phyloP scores from a whole-genome alignment of 2,329 filamentous ascomycete species.

The Ophiostoma populinum region DNA sequence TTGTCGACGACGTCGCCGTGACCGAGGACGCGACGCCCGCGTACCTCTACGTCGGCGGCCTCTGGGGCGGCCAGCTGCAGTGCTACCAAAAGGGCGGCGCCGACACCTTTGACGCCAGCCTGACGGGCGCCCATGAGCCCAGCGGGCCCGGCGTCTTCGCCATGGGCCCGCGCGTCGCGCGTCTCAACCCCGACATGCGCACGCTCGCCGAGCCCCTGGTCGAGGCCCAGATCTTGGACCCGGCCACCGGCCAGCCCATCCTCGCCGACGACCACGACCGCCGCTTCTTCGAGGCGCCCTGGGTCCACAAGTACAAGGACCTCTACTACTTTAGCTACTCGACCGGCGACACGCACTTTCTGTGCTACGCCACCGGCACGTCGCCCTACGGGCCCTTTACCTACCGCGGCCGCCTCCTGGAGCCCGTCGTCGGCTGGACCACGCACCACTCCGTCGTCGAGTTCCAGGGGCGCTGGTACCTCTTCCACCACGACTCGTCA shows the following conservation, averaged over 20 bases:
- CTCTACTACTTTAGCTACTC: slow-evolving; percentile 65
- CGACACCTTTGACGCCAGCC: slow-evolving; percentile 30
- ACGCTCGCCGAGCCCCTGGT: slow-evolving; percentile 35
- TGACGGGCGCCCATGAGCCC: slow-evolving; percentile 42
- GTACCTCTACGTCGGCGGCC: slow-evolving; percentile 60
- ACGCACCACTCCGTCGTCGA: slow-evolving; percentile 68
- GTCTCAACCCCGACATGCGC: slow-evolving; percentile 47
- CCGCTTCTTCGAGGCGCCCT: slow-evolving; percentile 66
- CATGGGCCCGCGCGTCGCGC: slow-evolving; percentile 48
- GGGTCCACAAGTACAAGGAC: slow-evolving; percentile 56
- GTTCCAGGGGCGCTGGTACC: slow-evolving; percentile 52
- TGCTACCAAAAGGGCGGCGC: slow-evolving; percentile 41
- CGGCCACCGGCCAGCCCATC: slow-evolving; percentile 40
- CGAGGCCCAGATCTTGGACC: slow-evolving; percentile 47
- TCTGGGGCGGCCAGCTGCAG: slow-evolving; percentile 69
- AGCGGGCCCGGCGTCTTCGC: slow-evolving; percentile 36
- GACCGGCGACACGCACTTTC: slow-evolving; percentile 60
- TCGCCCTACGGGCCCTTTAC: slow-evolving; percentile 56
- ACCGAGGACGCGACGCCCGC: slow-evolving; percentile 14
- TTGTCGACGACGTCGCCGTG: slow-evolving; percentile 58
- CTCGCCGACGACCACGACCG: slow-evolving; percentile 51
- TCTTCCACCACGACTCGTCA: slow-evolving; percentile 63
- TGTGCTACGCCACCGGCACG: slow-evolving; percentile 50
- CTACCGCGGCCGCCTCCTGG: slow-evolving; percentile 52
- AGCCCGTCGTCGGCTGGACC: slow-evolving; percentile 66